Percentiles rank a stretch among this genome's conserved stretches.
These are phyloP conservation scores for Xylariomycetidae sp. DNA, from an alignment of 2,329 filamentous ascomycete species.

Conservation along the genomic window DNA sequence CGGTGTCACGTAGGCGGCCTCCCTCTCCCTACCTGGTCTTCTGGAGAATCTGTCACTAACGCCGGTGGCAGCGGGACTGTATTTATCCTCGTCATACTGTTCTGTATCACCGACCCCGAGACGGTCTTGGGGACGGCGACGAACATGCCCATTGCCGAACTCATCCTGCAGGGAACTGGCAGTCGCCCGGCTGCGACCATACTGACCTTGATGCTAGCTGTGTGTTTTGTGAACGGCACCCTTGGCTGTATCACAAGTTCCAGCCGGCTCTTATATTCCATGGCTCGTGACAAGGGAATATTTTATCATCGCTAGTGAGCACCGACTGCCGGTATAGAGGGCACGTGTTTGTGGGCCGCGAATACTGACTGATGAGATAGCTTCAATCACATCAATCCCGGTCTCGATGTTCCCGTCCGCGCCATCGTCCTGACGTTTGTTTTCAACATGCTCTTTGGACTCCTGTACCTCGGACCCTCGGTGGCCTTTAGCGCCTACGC, in stretches of 20 bases:
- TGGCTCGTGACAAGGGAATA: conserved; percentile 41
- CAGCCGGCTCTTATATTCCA: conserved; percentile 38
- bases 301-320: conserved; percentile 27
- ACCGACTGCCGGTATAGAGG: not conserved
- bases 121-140: conserved; percentile 32
- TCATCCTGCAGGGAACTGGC: conserved; percentile 38
- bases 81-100: conserved; percentile 38
- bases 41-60: conserved; percentile 4
- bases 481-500: conserved; percentile 44
- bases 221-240: conserved; percentile 43
- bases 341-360: no score
- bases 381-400: conserved; percentile 31
- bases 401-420: conserved; percentile 37
- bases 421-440: conserved; percentile 36
- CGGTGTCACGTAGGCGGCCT: conserved; percentile 38
- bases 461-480: conserved; percentile 40
- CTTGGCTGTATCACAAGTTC: conserved; percentile 39
- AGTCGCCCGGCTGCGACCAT: conserved; percentile 35
- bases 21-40: not conserved
- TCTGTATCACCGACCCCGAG: conserved; percentile 33
- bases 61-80: conserved; percentile 23
- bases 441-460: conserved; percentile 40
- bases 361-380: conserved; percentile 6
- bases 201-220: conserved; percentile 33
- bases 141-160: conserved; percentile 40